A percentile compares a stretch with the other conserved stretches of the same genome.
phyloP scores from a whole-genome alignment of 1,139 yeast genomes.

The Wickerhamomyces sp. region DNA sequence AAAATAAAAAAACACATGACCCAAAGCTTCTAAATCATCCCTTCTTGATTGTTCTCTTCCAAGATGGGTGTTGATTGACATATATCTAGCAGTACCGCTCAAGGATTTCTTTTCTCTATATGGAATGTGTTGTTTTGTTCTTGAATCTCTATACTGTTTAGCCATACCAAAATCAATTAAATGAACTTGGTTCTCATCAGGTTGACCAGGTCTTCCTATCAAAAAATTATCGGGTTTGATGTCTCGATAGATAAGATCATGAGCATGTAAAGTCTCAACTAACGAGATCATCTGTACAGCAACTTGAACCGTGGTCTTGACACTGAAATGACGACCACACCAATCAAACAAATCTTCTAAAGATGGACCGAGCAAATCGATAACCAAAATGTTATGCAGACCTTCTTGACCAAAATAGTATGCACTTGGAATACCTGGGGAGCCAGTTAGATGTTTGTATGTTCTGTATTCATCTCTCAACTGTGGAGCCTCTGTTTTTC shows the following conservation, averaged over 20 bases:
- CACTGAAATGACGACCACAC: conserved; percentile 89
- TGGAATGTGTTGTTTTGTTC: conserved; percentile 92
- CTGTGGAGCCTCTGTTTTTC: conserved; percentile 97
- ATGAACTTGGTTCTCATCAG: conserved; percentile 56
- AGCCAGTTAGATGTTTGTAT: conserved; percentile 78
- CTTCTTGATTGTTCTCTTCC: conserved; percentile 96
- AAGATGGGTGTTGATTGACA: conserved; percentile 95
- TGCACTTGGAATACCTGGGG: conserved; percentile 87
- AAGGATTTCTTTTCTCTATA: conserved; percentile 91
- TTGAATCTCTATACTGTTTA: conserved; percentile 92
- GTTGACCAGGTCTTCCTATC: conserved; percentile 77
- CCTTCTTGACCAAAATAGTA: conserved; percentile 98
- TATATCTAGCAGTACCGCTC: conserved; percentile 95
- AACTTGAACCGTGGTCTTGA: conserved; percentile 85
- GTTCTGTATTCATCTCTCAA: conserved; percentile 93
- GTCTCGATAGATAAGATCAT: conserved; percentile 87
- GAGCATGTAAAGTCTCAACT: conserved; percentile 84
- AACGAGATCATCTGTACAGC: conserved; percentile 90
- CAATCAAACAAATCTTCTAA: conserved; percentile 95
- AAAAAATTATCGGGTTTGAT: conserved; percentile 94
- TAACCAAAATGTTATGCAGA: conserved; percentile 85
- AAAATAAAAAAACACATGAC: conserved; percentile 93
- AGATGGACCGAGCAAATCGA: conserved; percentile 92
- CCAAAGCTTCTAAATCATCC: conserved; percentile 92
- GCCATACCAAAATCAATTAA: conserved; percentile 95